These are phyloP conservation scores for Aspergillus uvarum DNA, from an alignment of 2,329 filamentous ascomycete genomes.

Conservation along the genomic window DNA sequence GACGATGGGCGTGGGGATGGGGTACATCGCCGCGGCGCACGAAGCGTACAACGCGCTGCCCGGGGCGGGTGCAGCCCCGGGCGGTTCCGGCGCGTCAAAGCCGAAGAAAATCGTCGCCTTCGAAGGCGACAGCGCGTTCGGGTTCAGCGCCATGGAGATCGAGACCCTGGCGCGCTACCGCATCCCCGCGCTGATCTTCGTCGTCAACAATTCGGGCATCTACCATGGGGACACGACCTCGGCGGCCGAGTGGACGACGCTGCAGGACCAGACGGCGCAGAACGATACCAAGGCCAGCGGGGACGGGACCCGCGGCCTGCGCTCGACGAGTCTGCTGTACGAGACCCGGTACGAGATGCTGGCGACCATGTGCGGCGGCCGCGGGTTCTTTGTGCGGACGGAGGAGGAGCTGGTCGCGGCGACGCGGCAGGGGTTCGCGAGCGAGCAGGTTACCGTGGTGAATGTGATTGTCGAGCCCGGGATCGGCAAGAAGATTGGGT, in stretches of 20 bases:
- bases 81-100: background rate
- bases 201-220: conserved; percentile 57
- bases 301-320: conserved; percentile 37
- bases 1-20: conserved; percentile 60
- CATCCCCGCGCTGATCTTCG: conserved; percentile 56
- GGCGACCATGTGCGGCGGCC: conserved; percentile 56
- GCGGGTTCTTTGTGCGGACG: conserved; percentile 53
- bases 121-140: conserved; percentile 58
- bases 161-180: conserved; percentile 57
- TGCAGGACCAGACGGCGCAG: conserved; percentile 43
- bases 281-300: conserved; percentile 27
- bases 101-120: conserved; percentile 57
- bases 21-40: conserved; percentile 58
- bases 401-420: conserved; percentile 53
- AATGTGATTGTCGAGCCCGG: conserved; percentile 58
- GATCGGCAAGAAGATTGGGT: conserved; percentile 41
- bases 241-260: conserved; percentile 45
- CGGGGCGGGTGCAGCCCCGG: too few species aligned
- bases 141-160: conserved; percentile 56
- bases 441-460: conserved; percentile 50
- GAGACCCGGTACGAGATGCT: conserved; percentile 58
- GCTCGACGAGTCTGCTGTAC: conserved; percentile 53
- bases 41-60: conserved; percentile 53
- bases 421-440: conserved; percentile 52
- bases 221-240: conserved; percentile 48